These are phyloP conservation scores for Maudiozyma serrabonitensis DNA, from an alignment of 805 yeast genomes.

Conservation along the genomic window DNA sequence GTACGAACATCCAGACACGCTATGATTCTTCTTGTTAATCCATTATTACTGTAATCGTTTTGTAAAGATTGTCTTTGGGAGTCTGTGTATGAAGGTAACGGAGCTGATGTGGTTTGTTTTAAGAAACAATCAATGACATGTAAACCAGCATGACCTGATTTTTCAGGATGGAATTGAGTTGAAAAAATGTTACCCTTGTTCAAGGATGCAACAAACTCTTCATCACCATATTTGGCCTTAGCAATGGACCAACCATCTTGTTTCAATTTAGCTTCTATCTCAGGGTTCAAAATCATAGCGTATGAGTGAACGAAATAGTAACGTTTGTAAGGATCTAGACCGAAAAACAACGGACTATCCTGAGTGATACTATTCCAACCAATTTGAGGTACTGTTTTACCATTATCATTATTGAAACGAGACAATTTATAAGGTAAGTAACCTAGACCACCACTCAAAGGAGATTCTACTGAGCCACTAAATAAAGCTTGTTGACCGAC, in stretches of 20 bases:
- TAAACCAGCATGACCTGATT: slow-evolving; percentile 87
- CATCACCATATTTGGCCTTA: slow-evolving; percentile 62
- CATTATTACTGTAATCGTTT: slow-evolving; percentile 39
- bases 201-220: slow-evolving; percentile 76
- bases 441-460: slow-evolving; percentile 52
- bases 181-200: slow-evolving; percentile 75
- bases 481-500: slow-evolving; percentile 91
- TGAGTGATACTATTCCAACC: slow-evolving; percentile 74
- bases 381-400: slow-evolving; percentile 87
- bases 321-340: slow-evolving; percentile 55
- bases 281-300: slow-evolving; percentile 55
- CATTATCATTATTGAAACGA: slow-evolving; percentile 42
- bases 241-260: slow-evolving; percentile 61
- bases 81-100: slow-evolving; percentile 16
- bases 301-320: slow-evolving; percentile 94
- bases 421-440: slow-evolving; percentile 43
- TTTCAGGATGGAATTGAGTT: slow-evolving; percentile 99
- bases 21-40: slow-evolving; percentile 81
- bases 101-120: slow-evolving; percentile 25
- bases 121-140: slow-evolving; percentile 66
- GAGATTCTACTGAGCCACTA: slow-evolving; percentile 63
- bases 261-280: slow-evolving; percentile 24
- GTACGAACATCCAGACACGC: slow-evolving; percentile 97
- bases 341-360: slow-evolving; percentile 37
- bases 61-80: slow-evolving; percentile 12